A percentile compares a stretch with the other conserved stretches of the same genome.
Evolutionary conservation across 768 basidiomycete genomes (phyloP).

Genomic region (Mrakia frigida): DNA sequence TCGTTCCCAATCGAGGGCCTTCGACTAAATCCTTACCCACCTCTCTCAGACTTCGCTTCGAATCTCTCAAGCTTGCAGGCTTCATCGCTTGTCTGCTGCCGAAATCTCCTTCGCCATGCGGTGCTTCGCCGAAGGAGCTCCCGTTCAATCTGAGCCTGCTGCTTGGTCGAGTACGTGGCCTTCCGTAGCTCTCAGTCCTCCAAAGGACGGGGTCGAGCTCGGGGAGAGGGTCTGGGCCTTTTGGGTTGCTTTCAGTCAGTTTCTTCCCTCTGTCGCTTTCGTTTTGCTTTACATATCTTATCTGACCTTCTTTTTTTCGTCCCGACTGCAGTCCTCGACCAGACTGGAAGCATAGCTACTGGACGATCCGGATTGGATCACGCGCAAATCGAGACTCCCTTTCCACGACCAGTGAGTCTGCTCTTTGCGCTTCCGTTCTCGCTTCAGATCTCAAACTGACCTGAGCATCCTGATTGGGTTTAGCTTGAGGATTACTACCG

Average conservation of each 20-base stretch:
- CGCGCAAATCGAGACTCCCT: not conserved
- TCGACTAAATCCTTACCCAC: too few relatives aligned
- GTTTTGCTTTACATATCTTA: not conserved
- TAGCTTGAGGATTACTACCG: not conserved
- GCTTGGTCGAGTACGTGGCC: not conserved
- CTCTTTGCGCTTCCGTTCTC: too few relatives aligned
- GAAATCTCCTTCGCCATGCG: not conserved
- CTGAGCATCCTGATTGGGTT: too few relatives aligned
- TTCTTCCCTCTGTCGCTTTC: not conserved
- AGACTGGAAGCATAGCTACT: not conserved
- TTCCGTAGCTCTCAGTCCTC: not conserved
- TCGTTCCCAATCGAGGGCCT: too few relatives aligned
- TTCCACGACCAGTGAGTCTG: not conserved
- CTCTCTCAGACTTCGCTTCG: not conserved
- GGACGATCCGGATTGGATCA: not conserved
- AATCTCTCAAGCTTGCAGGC: not conserved
- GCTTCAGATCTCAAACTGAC: too few relatives aligned
- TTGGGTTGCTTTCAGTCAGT: not conserved
- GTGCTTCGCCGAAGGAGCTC: not conserved
- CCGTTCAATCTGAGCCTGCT: not conserved
- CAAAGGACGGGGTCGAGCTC: constrained; percentile 8
- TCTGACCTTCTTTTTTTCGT: not conserved
- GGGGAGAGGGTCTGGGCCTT: not conserved
- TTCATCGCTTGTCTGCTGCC: not conserved
- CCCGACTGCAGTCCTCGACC: not conserved